Conservation (phyloP, 208 protist genomes). For the Blastocrithidia nonstop region DNA sequence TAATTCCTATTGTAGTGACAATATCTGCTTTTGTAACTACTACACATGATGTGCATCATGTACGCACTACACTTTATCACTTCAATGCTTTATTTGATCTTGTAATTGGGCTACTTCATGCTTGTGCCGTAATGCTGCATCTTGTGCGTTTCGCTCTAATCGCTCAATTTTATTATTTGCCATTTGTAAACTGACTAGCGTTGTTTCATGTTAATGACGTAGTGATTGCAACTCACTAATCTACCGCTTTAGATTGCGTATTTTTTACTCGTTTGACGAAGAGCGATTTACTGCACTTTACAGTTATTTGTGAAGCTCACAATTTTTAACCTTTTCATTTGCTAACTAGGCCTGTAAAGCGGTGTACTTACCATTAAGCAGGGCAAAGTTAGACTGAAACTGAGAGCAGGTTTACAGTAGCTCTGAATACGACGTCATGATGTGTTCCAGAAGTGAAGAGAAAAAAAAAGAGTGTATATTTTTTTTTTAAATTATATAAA, state of each 20-base stretch:
- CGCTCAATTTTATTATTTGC: no score
- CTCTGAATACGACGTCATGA: slow-evolving; percentile 26
- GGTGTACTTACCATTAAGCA: slow-evolving; percentile 53
- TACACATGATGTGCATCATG: slow-evolving; percentile 17
- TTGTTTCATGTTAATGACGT: no score
- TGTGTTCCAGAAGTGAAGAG: not conserved
- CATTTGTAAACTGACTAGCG: no score
- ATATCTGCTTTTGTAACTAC: slow-evolving; percentile 32
- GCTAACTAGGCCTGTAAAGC: slow-evolving; percentile 20
- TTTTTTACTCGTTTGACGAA: no score
- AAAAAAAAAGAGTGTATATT: not conserved
- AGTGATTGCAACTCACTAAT: no score
- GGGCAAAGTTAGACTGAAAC: slow-evolving; percentile 72
- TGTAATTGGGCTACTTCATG: slow-evolving; percentile 58
- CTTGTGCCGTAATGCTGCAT: slow-evolving; percentile 33
- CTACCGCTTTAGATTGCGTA: no score
- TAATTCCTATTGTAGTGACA: slow-evolving; percentile 45
- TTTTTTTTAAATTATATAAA: not conserved
- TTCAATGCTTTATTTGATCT: slow-evolving; percentile 41
- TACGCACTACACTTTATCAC: slow-evolving; percentile 37
- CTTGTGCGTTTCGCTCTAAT: no score
- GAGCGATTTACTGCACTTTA: no score
- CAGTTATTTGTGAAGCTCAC: no score
- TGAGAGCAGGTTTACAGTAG: slow-evolving; percentile 58
- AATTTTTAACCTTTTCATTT: no score